Conservation (phyloP, 2,329 filamentous ascomycete species). For the Hirsutella thompsonii region DNA sequence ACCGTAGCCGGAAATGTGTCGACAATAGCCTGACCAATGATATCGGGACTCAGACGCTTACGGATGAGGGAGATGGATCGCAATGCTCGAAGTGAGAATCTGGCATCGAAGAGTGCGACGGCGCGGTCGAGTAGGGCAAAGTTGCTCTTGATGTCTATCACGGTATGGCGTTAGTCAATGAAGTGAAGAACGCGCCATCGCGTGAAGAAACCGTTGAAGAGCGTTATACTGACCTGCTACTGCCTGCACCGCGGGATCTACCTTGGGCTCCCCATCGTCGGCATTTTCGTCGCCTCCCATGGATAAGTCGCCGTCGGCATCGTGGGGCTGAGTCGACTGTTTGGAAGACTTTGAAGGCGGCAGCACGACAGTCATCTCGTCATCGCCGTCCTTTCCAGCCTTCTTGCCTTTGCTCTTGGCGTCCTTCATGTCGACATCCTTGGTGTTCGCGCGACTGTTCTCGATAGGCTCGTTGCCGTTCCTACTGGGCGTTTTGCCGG, state of each 20-base stretch:
- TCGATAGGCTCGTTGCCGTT: constrained; percentile 59
- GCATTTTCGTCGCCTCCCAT: constrained; percentile 53
- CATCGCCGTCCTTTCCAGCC: constrained; percentile 51
- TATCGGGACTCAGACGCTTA: constrained; percentile 74
- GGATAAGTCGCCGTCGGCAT: constrained; percentile 55
- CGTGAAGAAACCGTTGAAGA: background rate
- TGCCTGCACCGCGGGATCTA: constrained; percentile 48
- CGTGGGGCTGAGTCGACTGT: constrained; percentile 40
- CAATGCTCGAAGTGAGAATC: constrained; percentile 87
- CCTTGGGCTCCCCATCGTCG: constrained; percentile 39
- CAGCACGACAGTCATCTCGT: constrained; percentile 73
- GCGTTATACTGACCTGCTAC: constrained; percentile 40
- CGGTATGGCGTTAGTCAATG: constrained; percentile 5
- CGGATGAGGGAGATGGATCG: constrained; percentile 92
- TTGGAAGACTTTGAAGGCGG: constrained; percentile 56
- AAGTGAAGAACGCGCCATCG: too few relatives aligned
- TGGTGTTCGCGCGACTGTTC: constrained; percentile 46
- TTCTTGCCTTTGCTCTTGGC: constrained; percentile 57
- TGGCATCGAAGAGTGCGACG: constrained; percentile 82
- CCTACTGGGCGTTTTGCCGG: constrained; percentile 59
- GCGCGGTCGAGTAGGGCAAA: constrained; percentile 85
- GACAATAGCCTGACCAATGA: constrained; percentile 67
- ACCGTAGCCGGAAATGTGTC: constrained; percentile 59
- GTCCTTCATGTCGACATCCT: constrained; percentile 59
- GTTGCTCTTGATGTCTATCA: constrained; percentile 83